Percentiles rank a stretch among this genome's conserved stretches.
Evolutionary conservation across 2,329 filamentous ascomycete genomes (phyloP).

Genomic region (Hypoxylon sp.): DNA sequence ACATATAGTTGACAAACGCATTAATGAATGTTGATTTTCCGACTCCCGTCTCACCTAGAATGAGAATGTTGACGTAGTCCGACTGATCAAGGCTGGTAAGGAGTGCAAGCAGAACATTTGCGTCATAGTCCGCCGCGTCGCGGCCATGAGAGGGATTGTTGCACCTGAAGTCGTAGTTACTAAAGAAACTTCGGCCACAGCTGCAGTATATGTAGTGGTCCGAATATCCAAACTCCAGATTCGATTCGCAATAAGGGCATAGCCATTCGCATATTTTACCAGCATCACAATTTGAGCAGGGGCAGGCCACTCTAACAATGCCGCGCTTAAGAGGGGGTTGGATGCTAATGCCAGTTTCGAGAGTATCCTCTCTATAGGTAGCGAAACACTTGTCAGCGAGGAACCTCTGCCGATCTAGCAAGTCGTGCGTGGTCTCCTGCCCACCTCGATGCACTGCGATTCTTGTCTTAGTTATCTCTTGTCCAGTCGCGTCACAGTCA

Average conservation of each 20-base stretch:
- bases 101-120: not conserved
- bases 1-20: not conserved
- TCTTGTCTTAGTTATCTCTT: not conserved
- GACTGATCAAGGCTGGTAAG: not conserved
- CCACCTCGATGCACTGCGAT: not conserved
- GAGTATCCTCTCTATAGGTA: not conserved
- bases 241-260: constrained; percentile 1
- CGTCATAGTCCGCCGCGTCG: not conserved
- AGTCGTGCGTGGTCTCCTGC: not conserved
- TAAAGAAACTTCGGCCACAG: not conserved
- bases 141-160: not conserved
- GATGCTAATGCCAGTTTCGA: not conserved
- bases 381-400: not conserved
- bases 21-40: not conserved
- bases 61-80: not conserved
- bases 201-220: constrained; percentile 1
- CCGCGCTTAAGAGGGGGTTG: not conserved
- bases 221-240: not conserved
- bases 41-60: not conserved
- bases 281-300: not conserved
- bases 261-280: not conserved
- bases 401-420: not conserved
- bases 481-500: constrained; percentile 1
- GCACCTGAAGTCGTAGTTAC: not conserved
- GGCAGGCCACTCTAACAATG: not conserved